Conservation (phyloP, 768 basidiomycete species). For the Tylopilus balloui region DNA sequence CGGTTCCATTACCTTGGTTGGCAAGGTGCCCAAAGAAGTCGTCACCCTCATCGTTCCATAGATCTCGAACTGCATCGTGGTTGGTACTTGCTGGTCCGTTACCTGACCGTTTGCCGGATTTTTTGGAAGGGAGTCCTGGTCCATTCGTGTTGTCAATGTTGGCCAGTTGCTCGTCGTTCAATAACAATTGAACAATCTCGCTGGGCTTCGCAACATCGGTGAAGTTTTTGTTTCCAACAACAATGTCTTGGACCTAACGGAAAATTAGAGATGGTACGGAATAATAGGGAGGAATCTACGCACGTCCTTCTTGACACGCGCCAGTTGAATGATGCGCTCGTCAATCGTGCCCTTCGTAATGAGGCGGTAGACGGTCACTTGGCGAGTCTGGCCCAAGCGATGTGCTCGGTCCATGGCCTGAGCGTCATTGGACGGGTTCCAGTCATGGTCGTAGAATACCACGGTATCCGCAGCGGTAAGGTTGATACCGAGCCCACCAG, state of each 20-base stretch:
- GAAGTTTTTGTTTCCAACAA: conserved; percentile 95
- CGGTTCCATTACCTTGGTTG: conserved; percentile 15
- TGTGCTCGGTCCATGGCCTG: conserved; percentile 99
- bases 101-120: conserved; percentile 34
- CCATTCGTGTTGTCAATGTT: conserved; percentile 51
- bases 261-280: neutral
- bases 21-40: conserved; percentile 73
- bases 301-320: conserved; percentile 95
- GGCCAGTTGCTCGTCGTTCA: conserved; percentile 92
- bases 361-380: conserved; percentile 93
- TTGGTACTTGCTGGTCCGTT: conserved; percentile 29
- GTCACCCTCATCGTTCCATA: conserved; percentile 86
- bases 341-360: conserved; percentile 94
- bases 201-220: conserved; percentile 91
- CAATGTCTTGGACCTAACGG: conserved; percentile 92
- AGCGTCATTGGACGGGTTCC: conserved; percentile 92
- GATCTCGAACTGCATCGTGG: conserved; percentile 47
- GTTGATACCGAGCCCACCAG: conserved; percentile 97
- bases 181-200: conserved; percentile 91
- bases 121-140: conserved; percentile 33
- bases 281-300: conserved; percentile 17
- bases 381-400: conserved; percentile 92
- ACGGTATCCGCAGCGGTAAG: conserved; percentile 62
- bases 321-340: conserved; percentile 94
- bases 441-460: conserved; percentile 23